A percentile compares a stretch with the other conserved stretches of the same genome.
These are phyloP conservation scores for Hygrophoropsis aurantiaca DNA, from an alignment of 768 basidiomycete species.

Conservation along the genomic window DNA sequence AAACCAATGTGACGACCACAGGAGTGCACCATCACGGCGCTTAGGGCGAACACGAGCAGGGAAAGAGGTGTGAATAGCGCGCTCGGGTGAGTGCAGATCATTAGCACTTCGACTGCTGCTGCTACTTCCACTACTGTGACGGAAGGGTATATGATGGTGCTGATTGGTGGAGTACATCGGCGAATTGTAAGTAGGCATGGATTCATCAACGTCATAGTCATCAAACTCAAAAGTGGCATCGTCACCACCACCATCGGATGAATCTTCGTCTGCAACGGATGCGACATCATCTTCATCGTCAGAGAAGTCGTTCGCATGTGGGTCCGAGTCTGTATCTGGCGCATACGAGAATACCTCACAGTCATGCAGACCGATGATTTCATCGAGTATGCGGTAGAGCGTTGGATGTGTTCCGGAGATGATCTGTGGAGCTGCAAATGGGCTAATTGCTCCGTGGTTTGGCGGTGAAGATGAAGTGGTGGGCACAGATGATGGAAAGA, in stretches of 20 bases:
- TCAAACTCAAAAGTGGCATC: conserved; percentile 78
- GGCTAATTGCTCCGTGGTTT: conserved; percentile 56
- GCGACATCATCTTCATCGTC: conserved; percentile 78
- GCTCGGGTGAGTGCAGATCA: conserved; percentile 19
- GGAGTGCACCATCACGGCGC: conserved; percentile 68
- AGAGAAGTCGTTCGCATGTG: conserved; percentile 81
- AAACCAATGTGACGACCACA: conserved; percentile 98
- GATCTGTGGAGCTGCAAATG: conserved; percentile 69
- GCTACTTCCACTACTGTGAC: conserved; percentile 35
- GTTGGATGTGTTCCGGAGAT: conserved; percentile 85
- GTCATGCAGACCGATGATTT: conserved; percentile 85
- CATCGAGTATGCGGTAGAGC: conserved; percentile 84
- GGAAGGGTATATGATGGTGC: conserved; percentile 13
- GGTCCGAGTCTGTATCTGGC: conserved; percentile 92
- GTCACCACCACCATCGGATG: conserved; percentile 71
- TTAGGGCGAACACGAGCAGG: conserved; percentile 50
- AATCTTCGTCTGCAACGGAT: conserved; percentile 65
- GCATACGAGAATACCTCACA: conserved; percentile 96
- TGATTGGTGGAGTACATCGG: conserved; percentile 8
- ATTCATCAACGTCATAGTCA: conserved; percentile 72
- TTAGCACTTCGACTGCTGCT: conserved; percentile 33
- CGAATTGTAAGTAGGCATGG: conserved; percentile 13
- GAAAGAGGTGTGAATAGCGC: conserved; percentile 39
- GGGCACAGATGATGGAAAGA: conserved; percentile 75
- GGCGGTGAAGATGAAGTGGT: conserved; percentile 67